Evolutionary conservation across 495 filamentous ascomycete genomes (phyloP).

Genomic region (Talaromyces stipitatus): DNA sequence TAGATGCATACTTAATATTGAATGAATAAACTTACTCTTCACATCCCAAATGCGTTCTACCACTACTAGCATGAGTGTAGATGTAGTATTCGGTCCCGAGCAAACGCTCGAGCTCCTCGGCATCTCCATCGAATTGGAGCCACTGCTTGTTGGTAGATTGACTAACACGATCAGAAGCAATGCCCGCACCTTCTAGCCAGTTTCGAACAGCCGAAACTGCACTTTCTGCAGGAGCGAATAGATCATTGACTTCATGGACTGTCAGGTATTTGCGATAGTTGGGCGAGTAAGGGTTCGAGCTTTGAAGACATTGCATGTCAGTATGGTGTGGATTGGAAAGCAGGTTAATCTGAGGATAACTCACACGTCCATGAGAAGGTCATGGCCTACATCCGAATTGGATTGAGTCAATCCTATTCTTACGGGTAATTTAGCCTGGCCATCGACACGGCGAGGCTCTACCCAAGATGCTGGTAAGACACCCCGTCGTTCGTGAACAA

Average conservation of each 20-base stretch:
- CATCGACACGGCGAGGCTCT: constrained; percentile 20
- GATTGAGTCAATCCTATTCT: constrained; percentile 48
- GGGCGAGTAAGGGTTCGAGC: constrained; percentile 34
- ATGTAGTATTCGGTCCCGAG: constrained; percentile 51
- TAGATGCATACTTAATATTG: background rate
- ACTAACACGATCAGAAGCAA: constrained; percentile 35
- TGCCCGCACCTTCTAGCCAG: constrained; percentile 45
- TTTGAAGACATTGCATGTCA: constrained; percentile 6
- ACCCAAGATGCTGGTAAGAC: constrained; percentile 25
- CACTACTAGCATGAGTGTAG: constrained; percentile 41
- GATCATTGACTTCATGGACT: constrained; percentile 37
- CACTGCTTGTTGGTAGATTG: constrained; percentile 43
- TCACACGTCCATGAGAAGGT: constrained; percentile 47
- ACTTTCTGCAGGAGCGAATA: constrained; percentile 39
- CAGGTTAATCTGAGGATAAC: constrained; percentile 20
- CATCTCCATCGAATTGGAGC: constrained; percentile 46
- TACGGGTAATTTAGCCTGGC: constrained; percentile 36
- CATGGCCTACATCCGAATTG: constrained; percentile 45
- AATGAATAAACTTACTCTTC: constrained; percentile 19
- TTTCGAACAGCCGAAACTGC: constrained; percentile 34
- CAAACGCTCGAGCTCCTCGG: constrained; percentile 44
- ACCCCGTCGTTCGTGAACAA: constrained; percentile 35
- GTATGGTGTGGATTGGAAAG: constrained; percentile 8
- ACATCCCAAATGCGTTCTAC: constrained; percentile 40
- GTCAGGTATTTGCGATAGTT: constrained; percentile 50